Conservation (phyloP, 2,329 filamentous ascomycete species). For the Colletotrichum sp. region DNA sequence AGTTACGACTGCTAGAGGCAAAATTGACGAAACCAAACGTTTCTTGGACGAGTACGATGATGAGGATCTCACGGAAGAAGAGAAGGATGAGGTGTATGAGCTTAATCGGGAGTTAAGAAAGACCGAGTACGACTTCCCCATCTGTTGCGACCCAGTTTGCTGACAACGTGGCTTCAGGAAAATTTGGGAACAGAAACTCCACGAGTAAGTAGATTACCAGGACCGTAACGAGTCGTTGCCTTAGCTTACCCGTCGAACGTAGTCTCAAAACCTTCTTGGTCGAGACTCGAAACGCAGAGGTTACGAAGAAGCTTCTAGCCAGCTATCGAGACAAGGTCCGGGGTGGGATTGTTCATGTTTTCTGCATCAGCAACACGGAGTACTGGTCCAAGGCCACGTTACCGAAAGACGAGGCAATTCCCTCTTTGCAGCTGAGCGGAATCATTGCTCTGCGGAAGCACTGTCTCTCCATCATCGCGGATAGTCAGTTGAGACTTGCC, state of each 20-base stretch:
- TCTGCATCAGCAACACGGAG: slow-evolving; percentile 49
- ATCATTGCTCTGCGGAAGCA: slow-evolving; percentile 45
- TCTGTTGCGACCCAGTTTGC: accelerated
- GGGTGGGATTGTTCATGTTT: slow-evolving; percentile 34
- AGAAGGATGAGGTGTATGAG: neutral
- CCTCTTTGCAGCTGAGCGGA: slow-evolving; percentile 44
- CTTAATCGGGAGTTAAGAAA: neutral
- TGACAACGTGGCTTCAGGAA: neutral
- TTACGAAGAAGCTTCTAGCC: neutral
- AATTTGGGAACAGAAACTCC: neutral
- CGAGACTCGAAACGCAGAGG: slow-evolving; percentile 37
- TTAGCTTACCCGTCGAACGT: neutral
- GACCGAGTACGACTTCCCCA: accelerated
- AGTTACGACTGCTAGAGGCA: slow-evolving; percentile 12
- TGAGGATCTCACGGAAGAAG: neutral
- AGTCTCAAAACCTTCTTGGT: slow-evolving; percentile 41
- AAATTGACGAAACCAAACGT: neutral
- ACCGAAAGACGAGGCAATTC: slow-evolving; percentile 28
- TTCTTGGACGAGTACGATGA: slow-evolving; percentile 24
- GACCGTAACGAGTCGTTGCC: accelerated
- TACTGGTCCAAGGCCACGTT: slow-evolving; percentile 43
- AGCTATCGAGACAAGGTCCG: slow-evolving; percentile 21
- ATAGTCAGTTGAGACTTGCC: slow-evolving; percentile 41
- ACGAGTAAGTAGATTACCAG: slow-evolving; percentile 27
- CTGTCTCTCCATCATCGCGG: slow-evolving; percentile 49